phyloP scores from a whole-genome alignment of 306 rosid genomes.

The Astragalus membranaceus region DNA sequence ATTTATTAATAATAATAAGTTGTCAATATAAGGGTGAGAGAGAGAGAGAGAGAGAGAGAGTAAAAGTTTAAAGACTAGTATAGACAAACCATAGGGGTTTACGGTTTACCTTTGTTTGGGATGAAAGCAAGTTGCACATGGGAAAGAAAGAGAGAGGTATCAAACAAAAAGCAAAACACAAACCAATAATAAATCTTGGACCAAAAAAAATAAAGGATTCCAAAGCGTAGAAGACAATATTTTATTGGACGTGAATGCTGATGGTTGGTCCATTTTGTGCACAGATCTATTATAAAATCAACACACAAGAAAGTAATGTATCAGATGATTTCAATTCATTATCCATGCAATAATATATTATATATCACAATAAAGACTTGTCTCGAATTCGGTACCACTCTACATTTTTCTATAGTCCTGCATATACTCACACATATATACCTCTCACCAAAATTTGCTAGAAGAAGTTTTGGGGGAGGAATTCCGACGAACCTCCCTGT shows the following conservation, averaged over 20 bases:
- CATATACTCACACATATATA: too few species aligned
- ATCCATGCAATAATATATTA: constrained; percentile 15
- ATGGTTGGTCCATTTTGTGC: constrained; percentile 33
- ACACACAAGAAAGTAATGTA: constrained; percentile 34
- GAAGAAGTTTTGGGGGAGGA: too few species aligned
- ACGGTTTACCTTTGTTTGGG: constrained; percentile 10
- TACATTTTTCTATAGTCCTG: not conserved
- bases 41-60: too few species aligned
- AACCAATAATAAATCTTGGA: not conserved
- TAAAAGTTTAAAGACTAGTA: not conserved
- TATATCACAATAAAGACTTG: constrained; percentile 24
- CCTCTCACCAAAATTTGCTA: too few species aligned
- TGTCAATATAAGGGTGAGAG: too few species aligned
- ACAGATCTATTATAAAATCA: constrained; percentile 13
- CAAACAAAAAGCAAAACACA: constrained; percentile 21
- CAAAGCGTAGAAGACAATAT: constrained; percentile 26
- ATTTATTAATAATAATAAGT: too few species aligned
- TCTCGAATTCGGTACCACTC: constrained; percentile 12
- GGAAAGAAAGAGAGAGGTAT: constrained; percentile 18
- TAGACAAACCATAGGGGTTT: not conserved
- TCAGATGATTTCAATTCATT: constrained; percentile 15
- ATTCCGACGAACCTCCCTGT: too few species aligned
- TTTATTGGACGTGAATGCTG: not conserved
- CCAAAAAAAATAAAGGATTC: constrained; percentile 12
- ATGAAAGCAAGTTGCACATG: constrained; percentile 41